phyloP scores from a whole-genome alignment of 1,284 basidiomycete species.

The Ceraceosorus bombacis region DNA sequence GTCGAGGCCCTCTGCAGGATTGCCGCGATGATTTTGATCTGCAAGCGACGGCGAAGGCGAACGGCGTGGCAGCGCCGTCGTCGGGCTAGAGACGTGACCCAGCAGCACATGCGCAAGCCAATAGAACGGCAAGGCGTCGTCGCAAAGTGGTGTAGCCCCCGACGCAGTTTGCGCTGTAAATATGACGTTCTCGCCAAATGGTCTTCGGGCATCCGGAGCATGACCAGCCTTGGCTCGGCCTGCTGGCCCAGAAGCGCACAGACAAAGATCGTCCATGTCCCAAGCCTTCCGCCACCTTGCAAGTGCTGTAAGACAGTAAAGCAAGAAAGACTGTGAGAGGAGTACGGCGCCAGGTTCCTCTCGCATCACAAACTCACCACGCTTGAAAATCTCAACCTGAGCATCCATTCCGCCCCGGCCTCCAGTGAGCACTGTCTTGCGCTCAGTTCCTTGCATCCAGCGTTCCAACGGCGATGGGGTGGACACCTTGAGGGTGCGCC shows the following conservation, averaged over 20 bases:
- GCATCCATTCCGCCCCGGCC: slow-evolving; percentile 11
- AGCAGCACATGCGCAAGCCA: slow-evolving; percentile 38
- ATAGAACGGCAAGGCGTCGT: slow-evolving; percentile 39
- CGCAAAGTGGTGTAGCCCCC: slow-evolving; percentile 32
- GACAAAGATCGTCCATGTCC: slow-evolving; percentile 30
- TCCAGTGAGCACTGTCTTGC: slow-evolving; percentile 6
- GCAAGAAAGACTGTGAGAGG: too few relatives aligned
- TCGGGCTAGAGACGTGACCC: slow-evolving; percentile 17
- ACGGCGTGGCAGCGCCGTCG: not conserved
- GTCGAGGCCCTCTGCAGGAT: not conserved
- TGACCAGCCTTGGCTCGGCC: slow-evolving; percentile 6
- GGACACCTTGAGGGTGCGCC: slow-evolving; percentile 19
- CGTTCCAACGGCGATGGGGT: slow-evolving; percentile 20
- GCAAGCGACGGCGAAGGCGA: not conserved
- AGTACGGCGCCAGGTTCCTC: not conserved
- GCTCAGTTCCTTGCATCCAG: slow-evolving; percentile 15
- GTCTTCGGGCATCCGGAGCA: not conserved
- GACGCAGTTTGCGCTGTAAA: slow-evolving; percentile 35
- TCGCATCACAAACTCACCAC: not conserved
- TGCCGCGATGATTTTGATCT: not conserved
- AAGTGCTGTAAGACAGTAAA: slow-evolving; percentile 12
- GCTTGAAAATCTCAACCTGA: slow-evolving; percentile 24
- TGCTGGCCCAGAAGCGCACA: slow-evolving; percentile 22
- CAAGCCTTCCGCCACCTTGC: slow-evolving; percentile 34
- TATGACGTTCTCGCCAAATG: slow-evolving; percentile 6